These are phyloP conservation scores for Vanilla planifolia DNA, from an alignment of 106 monocot genomes.

Conservation along the genomic window DNA sequence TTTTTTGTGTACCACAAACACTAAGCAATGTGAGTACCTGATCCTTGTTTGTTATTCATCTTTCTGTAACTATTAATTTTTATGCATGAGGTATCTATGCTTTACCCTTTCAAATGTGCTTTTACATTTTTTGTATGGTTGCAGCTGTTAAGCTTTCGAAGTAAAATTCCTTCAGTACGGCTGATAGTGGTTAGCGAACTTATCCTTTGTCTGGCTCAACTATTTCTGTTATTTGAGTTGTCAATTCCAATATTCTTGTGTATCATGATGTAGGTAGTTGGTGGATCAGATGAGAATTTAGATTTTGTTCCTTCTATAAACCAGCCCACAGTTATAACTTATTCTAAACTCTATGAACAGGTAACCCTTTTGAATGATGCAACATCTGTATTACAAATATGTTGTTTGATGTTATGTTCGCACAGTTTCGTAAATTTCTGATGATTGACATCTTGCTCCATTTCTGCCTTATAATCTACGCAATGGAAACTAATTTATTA, in stretches of 20 bases:
- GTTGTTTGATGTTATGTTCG: too few species aligned
- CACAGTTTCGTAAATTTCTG: too few species aligned
- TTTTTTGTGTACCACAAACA: conserved; percentile 86
- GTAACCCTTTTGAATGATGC: conserved; percentile 26
- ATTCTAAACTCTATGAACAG: conserved; percentile 56
- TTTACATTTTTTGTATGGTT: conserved; percentile 5
- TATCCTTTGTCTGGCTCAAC: neutral
- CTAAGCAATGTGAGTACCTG: conserved; percentile 60
- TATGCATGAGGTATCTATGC: neutral
- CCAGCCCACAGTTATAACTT: conserved; percentile 63
- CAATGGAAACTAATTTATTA: too few species aligned
- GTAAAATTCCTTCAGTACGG: conserved; percentile 69
- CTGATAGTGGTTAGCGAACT: conserved; percentile 73
- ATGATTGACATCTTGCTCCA: too few species aligned
- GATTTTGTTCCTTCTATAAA: conserved; percentile 41
- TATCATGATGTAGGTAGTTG: conserved; percentile 58
- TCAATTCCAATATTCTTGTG: conserved; percentile 5
- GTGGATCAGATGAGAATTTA: conserved; percentile 71
- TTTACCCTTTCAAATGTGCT: neutral
- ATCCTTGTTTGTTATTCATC: neutral
- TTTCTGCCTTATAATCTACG: too few species aligned
- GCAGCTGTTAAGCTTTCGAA: conserved; percentile 76
- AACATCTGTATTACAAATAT: neutral
- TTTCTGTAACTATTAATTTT: too few species aligned
- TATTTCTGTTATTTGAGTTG: neutral